phyloP scores from a whole-genome alignment of 179 eudicot genomes.

The Spergularia azorica region DNA sequence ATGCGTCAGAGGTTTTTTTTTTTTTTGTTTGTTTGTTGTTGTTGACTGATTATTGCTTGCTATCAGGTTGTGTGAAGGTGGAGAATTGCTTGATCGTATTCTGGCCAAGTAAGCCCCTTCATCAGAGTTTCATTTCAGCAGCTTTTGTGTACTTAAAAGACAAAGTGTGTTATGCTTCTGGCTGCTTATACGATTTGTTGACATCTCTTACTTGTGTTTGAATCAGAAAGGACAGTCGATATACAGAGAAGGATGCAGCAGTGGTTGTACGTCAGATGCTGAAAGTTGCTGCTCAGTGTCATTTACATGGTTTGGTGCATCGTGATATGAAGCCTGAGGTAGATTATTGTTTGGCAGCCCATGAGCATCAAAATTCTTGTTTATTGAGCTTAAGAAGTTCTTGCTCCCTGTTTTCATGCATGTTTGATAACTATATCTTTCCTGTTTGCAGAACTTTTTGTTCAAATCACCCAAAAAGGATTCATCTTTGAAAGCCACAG shows the following conservation, averaged over 20 bases:
- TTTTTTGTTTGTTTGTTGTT: not conserved
- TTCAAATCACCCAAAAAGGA: conserved; percentile 83
- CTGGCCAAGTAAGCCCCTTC: conserved; percentile 69
- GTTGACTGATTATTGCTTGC: conserved; percentile 10
- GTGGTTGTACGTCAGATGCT: conserved; percentile 95
- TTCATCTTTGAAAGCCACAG: conserved; percentile 89
- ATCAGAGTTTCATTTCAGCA: not conserved
- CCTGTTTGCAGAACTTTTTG: conserved; percentile 70
- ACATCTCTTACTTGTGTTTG: conserved; percentile 12
- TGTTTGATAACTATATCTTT: conserved; percentile 9
- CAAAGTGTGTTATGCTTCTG: not conserved
- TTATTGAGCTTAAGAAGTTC: not conserved
- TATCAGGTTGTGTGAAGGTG: conserved; percentile 91
- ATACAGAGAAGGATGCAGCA: conserved; percentile 96
- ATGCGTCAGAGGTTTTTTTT: too few relatives aligned
- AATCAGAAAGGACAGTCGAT: conserved; percentile 89
- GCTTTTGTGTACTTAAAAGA: not conserved
- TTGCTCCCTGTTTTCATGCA: not conserved
- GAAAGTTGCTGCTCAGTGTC: conserved; percentile 98
- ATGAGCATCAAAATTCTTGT: not conserved
- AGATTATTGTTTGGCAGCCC: conserved; percentile 3
- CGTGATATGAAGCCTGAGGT: conserved; percentile 99
- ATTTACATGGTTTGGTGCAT: conserved; percentile 93
- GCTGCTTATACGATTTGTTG: not conserved
- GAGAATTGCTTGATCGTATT: conserved; percentile 92